These are phyloP conservation scores for Diaporthe batatas DNA, from an alignment of 2,329 filamentous ascomycete species.

Conservation along the genomic window DNA sequence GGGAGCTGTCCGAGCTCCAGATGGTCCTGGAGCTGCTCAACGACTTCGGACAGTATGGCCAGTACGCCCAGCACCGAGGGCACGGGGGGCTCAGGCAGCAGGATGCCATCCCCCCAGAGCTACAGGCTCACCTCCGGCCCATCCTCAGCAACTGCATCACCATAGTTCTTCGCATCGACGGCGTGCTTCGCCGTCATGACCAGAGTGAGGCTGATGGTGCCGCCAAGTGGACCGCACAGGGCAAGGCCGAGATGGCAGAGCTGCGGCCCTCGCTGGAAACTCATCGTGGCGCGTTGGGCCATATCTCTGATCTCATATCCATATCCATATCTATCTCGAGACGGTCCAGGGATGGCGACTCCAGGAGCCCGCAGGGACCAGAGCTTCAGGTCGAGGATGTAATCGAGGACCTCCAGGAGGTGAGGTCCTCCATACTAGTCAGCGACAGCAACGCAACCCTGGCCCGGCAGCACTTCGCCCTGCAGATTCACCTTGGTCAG, in stretches of 20 bases:
- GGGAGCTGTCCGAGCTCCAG: constrained; percentile 45
- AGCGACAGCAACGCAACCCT: constrained; percentile 41
- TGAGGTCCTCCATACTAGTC: constrained; percentile 39
- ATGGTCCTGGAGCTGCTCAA: constrained; percentile 46
- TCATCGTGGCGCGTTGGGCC: constrained; percentile 42
- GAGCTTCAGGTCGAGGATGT: constrained; percentile 36
- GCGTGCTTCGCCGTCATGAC: constrained; percentile 40
- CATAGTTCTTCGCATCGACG: constrained; percentile 41
- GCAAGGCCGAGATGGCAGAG: constrained; percentile 42
- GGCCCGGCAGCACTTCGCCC: constrained; percentile 40
- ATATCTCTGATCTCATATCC: constrained; percentile 42
- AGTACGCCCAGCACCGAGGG: background rate
- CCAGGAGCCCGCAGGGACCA: constrained; percentile 11
- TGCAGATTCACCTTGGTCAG: constrained; percentile 41
- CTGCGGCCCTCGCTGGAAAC: constrained; percentile 44
- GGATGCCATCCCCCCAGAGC: constrained; percentile 39
- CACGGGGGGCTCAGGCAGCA: background rate
- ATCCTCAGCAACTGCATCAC: constrained; percentile 44
- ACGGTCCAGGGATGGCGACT: constrained; percentile 30
- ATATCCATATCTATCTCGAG: constrained; percentile 39
- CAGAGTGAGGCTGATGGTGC: constrained; percentile 31
- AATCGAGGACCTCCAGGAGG: constrained; percentile 34
- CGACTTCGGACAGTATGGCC: constrained; percentile 40
- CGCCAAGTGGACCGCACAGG: constrained; percentile 41
- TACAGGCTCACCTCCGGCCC: constrained; percentile 43